phyloP scores from a whole-genome alignment of 441 rosid species.

The Pelargonium citronellum region DNA sequence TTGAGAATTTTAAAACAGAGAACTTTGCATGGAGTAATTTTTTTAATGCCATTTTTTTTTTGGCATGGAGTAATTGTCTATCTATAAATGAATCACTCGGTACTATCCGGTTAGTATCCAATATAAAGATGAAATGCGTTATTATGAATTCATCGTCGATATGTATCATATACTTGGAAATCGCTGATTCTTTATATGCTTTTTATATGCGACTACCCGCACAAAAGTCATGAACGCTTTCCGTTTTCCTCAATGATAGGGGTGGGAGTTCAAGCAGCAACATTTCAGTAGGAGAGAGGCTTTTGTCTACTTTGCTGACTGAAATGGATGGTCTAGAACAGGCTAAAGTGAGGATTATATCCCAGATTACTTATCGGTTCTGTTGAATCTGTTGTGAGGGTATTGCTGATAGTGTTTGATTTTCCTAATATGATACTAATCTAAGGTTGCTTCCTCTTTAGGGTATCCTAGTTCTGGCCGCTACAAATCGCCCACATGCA shows the following conservation, averaged over 20 bases:
- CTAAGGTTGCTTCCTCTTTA: slow-evolving; percentile 24
- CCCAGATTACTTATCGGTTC: slow-evolving; percentile 10
- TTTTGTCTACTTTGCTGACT: slow-evolving; percentile 76
- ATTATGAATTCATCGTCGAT: background rate
- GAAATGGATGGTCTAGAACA: slow-evolving; percentile 96
- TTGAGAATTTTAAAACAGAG: background rate
- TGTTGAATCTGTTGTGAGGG: background rate
- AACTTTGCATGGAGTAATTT: background rate
- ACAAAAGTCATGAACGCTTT: background rate
- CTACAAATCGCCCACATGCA: slow-evolving; percentile 82
- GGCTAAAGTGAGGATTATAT: slow-evolving; percentile 45
- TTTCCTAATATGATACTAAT: slow-evolving; percentile 1
- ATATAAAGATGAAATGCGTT: no score
- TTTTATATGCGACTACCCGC: background rate
- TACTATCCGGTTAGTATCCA: no score
- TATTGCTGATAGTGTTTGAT: background rate
- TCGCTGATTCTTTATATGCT: background rate
- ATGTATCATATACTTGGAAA: background rate
- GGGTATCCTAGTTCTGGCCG: slow-evolving; percentile 92
- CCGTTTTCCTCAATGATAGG: slow-evolving; percentile 31
- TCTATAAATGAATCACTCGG: no score
- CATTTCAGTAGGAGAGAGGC: slow-evolving; percentile 77
- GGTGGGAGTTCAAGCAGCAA: slow-evolving; percentile 64
- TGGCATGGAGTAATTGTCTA: no score
- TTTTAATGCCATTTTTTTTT: no score